These are phyloP conservation scores for Tuber indicum DNA, from an alignment of 495 filamentous ascomycete species.

Conservation along the genomic window DNA sequence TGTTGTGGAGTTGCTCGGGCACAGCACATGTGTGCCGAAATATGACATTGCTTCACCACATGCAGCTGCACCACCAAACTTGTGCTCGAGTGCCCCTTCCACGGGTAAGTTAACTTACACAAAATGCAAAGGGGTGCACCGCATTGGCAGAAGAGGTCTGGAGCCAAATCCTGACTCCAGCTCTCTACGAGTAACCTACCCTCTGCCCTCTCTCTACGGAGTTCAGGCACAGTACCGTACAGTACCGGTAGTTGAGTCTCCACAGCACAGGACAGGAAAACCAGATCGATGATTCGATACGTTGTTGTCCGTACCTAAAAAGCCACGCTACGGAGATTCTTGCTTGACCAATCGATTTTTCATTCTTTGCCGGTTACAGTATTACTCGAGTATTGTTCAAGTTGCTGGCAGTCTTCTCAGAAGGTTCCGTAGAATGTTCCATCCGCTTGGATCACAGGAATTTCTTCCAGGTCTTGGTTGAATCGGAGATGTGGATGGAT, in stretches of 20 bases:
- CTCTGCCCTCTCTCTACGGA: neutral
- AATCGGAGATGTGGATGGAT: slow-evolving; percentile 1
- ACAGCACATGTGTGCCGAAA: slow-evolving; percentile 5
- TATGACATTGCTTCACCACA: slow-evolving; percentile 1
- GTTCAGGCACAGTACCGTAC: neutral
- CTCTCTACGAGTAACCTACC: neutral
- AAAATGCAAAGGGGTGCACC: neutral
- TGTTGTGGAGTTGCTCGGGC: neutral
- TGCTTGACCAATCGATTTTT: neutral
- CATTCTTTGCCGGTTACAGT: neutral
- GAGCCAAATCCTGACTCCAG: neutral
- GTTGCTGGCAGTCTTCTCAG: neutral
- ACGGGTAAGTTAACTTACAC: neutral
- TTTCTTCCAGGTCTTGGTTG: neutral
- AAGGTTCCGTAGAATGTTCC: slow-evolving; percentile 1
- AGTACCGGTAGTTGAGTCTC: neutral
- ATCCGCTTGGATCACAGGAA: neutral
- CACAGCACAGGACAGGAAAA: neutral
- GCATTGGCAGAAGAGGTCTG: neutral
- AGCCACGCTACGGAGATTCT: neutral
- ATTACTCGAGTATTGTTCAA: neutral
- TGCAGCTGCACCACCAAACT: neutral
- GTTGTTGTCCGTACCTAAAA: neutral
- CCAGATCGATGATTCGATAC: neutral
- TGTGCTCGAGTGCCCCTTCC: neutral